phyloP scores from a whole-genome alignment of 2,329 filamentous ascomycete genomes.

The Parasarocladium wereldwijsianum region DNA sequence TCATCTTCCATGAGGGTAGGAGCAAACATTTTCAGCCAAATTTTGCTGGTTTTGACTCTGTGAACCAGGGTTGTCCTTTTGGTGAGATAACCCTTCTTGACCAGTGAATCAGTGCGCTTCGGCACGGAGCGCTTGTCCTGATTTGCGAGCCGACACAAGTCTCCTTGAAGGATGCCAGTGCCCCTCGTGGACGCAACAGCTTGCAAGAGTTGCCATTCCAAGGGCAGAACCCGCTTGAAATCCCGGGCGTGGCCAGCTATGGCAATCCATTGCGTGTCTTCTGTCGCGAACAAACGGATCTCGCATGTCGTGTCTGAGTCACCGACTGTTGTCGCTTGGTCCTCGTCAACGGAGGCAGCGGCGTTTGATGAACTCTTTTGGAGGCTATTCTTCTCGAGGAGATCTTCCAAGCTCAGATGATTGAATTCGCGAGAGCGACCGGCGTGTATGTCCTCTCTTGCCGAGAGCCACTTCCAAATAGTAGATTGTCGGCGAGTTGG shows the following conservation, averaged over 20 bases:
- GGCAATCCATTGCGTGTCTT: conserved; percentile 43
- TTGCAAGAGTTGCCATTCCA: conserved; percentile 43
- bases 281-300: conserved; percentile 30
- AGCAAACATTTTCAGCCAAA: conserved; percentile 43
- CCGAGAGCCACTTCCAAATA: conserved; percentile 21
- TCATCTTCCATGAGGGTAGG: conserved; percentile 25
- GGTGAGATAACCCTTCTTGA: conserved; percentile 45
- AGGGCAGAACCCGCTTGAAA: conserved; percentile 39
- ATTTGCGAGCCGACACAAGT: conserved; percentile 39
- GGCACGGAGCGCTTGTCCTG: conserved; percentile 52
- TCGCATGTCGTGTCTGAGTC: background rate
- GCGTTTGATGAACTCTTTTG: background rate
- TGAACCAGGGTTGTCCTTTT: conserved; percentile 44
- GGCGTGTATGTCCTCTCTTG: conserved; percentile 20
- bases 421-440: conserved; percentile 18
- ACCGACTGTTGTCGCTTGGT: background rate
- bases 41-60: conserved; percentile 46
- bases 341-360: background rate
- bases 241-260: conserved; percentile 45
- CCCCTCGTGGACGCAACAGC: conserved; percentile 40
- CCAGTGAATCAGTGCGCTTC: conserved; percentile 42
- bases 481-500: conserved; percentile 15
- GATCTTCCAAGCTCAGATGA: conserved; percentile 22
- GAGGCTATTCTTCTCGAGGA: conserved; percentile 9
- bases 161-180: conserved; percentile 44